A percentile compares a stretch with the other conserved stretches of the same genome.
phyloP scores from a whole-genome alignment of 192 early-diverging fungal species.

The Entrophospora sp. region DNA sequence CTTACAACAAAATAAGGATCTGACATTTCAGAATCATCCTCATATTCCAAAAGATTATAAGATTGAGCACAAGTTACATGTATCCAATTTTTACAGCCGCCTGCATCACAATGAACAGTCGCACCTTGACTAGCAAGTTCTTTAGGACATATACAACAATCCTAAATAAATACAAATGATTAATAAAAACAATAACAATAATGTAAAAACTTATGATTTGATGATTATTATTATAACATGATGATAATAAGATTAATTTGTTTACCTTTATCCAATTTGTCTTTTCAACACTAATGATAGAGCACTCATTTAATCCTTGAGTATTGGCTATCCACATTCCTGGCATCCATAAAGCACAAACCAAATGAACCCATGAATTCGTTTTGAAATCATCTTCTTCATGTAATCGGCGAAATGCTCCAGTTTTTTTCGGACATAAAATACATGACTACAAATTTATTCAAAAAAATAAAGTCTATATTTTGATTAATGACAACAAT shows the following conservation, averaged over 20 bases:
- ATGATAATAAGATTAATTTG: background rate
- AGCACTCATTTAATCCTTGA: slow-evolving; percentile 28
- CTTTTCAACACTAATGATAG: slow-evolving; percentile 33
- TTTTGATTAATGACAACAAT: too few species aligned
- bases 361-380: slow-evolving; percentile 34
- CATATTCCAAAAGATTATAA: slow-evolving; percentile 34
- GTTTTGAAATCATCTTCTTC: slow-evolving; percentile 24
- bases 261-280: slow-evolving; percentile 41
- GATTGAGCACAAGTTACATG: slow-evolving; percentile 42
- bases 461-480: too few species aligned
- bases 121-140: slow-evolving; percentile 32
- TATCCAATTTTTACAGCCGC: slow-evolving; percentile 37
- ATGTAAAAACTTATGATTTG: too few species aligned
- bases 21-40: slow-evolving; percentile 36
- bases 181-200: background rate
- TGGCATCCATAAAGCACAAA: slow-evolving; percentile 44
- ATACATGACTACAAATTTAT: slow-evolving; percentile 34
- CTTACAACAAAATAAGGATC: slow-evolving; percentile 39
- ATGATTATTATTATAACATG: background rate
- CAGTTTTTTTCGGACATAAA: slow-evolving; percentile 35
- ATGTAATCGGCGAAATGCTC: slow-evolving; percentile 33
- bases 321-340: slow-evolving; percentile 34
- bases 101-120: slow-evolving; percentile 40
- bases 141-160: slow-evolving; percentile 34
- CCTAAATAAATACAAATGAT: slow-evolving; percentile 23